Base-by-base conservation (phyloP, 164 flowering plant species). In the Macadamia integrifolia region DNA sequence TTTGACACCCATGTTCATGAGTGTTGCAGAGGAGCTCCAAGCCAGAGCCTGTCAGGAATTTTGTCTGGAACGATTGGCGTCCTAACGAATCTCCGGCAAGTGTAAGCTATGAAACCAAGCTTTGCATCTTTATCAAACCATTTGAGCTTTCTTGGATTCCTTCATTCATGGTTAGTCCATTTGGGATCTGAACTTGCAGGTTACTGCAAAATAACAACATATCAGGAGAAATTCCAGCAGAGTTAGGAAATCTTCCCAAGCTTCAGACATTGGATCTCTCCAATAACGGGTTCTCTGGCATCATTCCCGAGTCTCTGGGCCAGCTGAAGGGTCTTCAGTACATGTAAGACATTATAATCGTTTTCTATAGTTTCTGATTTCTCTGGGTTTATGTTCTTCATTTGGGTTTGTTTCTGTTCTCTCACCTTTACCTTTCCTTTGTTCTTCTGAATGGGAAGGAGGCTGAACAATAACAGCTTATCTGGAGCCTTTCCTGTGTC, bases 191-290 rank as follows among this genome's bases (percentile, higher is more conserved):
- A 29, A 48, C 75, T 66, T 79, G 62, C 71, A 94, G 99, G 59
- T 80, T 87, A 67, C 73, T 94, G 81, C 99, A 94, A 72, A 88
- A 87, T 71, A 94, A 94, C 74, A 92, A 94, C 72, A 85, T 94
- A 11, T 80, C 92, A 10, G 98, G 98, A 62, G 66, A 75, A 67
- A 85, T 94, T 64, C 99, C 99, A 58, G 67, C 78, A 6, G 91
- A 86, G 71, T 76, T 94, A 13, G 92, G 97, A 2, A 66, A 65
- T 35, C 91, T 92, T 62, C 73, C 85, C 0, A 87, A 81, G 66
- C 87, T 94, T 69, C 86, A 85, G 67, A 90, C 97, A 0, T 77
- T 94, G 80, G 99, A 92, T 82, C 88, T 94, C 70, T 92, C 99
- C 6, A 89, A 81, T 63, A 94, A 94, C 71, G 72, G 77, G 35